Evolutionary conservation across 2,329 filamentous ascomycete species (phyloP).

Genomic region (Fusarium pseudograminearum): DNA sequence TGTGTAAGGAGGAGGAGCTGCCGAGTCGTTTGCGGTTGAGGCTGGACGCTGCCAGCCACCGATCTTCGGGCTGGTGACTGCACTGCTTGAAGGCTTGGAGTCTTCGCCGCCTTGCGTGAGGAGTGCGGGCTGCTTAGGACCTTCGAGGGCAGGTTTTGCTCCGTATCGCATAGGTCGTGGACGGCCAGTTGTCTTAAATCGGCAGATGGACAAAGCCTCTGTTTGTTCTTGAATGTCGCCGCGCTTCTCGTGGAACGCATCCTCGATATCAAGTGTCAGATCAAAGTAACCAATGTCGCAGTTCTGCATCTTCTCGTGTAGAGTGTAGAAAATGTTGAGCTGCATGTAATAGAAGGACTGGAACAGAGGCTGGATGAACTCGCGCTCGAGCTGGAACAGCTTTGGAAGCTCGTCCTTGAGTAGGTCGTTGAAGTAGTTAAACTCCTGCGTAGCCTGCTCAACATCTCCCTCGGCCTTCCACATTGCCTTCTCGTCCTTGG

Average conservation of each 20-base stretch:
- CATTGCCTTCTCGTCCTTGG: conserved; percentile 97
- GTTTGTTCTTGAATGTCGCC: conserved; percentile 86
- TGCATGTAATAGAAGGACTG: conserved; percentile 99
- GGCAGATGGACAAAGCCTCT: conserved; percentile 87
- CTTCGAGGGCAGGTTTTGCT: conserved; percentile 65
- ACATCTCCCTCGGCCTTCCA: conserved; percentile 95
- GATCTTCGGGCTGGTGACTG: conserved; percentile 47
- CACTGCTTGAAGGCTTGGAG: conserved; percentile 39
- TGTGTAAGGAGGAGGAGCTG: conserved; percentile 81
- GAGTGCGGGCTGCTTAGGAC: conserved; percentile 61
- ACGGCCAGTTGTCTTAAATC: conserved; percentile 89
- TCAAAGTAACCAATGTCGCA: conserved; percentile 99
- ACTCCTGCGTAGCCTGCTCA: conserved; percentile 93
- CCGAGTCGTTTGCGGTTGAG: conserved; percentile 58
- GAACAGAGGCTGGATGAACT: conserved; percentile 97
- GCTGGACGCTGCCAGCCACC: conserved; percentile 53
- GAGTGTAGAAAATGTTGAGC: conserved; percentile 97
- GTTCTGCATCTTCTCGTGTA: conserved; percentile 97
- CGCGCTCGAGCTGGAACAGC: conserved; percentile 87
- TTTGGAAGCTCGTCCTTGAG: conserved; percentile 96
- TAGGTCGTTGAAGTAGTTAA: conserved; percentile 97
- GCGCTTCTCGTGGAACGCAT: conserved; percentile 88
- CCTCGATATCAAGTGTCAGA: conserved; percentile 88
- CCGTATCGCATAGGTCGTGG: conserved; percentile 70
- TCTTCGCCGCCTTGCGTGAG: conserved; percentile 65